These are phyloP conservation scores for Plectranthus barbatus DNA, from an alignment of 257 asterid genomes.

Conservation along the genomic window DNA sequence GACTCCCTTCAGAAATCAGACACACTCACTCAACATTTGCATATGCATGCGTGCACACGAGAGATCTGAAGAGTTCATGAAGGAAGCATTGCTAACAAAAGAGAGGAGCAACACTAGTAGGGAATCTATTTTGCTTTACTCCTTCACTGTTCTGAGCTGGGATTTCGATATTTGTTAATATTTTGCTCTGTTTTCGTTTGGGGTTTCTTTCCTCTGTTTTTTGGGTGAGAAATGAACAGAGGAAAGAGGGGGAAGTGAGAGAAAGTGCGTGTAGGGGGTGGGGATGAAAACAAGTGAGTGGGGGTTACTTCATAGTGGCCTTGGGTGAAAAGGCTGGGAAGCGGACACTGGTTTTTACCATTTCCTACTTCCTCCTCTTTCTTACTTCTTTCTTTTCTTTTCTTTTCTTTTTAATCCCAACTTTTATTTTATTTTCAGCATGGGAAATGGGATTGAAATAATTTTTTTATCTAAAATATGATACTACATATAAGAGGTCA, in stretches of 20 bases:
- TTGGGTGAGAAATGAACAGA: constrained; percentile 35
- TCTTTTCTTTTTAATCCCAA: background rate
- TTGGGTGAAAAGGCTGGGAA: constrained; percentile 12
- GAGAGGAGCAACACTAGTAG: constrained; percentile 10
- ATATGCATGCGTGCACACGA: constrained; percentile 24
- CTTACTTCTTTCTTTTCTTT: background rate
- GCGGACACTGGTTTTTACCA: constrained; percentile 13
- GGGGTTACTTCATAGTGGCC: background rate
- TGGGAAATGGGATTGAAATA: no score
- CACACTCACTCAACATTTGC: constrained; percentile 8
- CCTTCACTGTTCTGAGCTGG: constrained; percentile 17
- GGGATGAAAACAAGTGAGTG: background rate
- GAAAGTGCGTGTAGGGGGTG: constrained; percentile 5
- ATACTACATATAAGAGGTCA: no score
- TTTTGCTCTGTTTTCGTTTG: constrained; percentile 2
- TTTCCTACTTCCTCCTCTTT: background rate
- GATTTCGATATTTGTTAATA: background rate
- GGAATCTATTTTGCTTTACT: constrained; percentile 29
- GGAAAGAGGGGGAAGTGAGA: constrained; percentile 19
- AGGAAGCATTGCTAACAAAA: constrained; percentile 23
- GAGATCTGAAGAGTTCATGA: constrained; percentile 47
- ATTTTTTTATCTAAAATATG: no score
- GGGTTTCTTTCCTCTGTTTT: constrained; percentile 31
- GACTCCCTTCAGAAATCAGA: constrained; percentile 1
- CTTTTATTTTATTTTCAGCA: no score